These are phyloP conservation scores for Metschnikowia henanensis DNA, from an alignment of 805 yeast genomes.

Conservation along the genomic window DNA sequence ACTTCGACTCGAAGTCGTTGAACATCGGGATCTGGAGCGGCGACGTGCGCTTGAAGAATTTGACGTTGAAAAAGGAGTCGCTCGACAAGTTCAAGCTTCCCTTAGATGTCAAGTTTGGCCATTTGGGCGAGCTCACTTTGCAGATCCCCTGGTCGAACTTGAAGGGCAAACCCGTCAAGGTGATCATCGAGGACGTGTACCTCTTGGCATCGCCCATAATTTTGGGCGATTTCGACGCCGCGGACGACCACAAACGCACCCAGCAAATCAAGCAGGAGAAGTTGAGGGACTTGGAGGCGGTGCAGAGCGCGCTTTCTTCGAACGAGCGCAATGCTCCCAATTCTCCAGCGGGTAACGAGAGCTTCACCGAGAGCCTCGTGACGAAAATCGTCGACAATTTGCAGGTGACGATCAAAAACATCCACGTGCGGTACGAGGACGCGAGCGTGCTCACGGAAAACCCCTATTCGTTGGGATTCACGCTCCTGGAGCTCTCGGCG, in stretches of 20 bases:
- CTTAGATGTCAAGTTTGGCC: slow-evolving; percentile 84
- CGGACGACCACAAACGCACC: slow-evolving; percentile 59
- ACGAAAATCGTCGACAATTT: slow-evolving; percentile 92
- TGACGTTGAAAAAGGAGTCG: slow-evolving; percentile 83
- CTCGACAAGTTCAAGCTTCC: slow-evolving; percentile 86
- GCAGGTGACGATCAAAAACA: slow-evolving; percentile 87
- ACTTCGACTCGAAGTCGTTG: slow-evolving; percentile 92
- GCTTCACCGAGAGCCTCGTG: slow-evolving; percentile 82
- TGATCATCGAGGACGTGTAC: slow-evolving; percentile 83
- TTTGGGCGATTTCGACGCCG: slow-evolving; percentile 51
- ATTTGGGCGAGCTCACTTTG: slow-evolving; percentile 81
- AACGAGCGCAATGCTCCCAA: slow-evolving; percentile 12
- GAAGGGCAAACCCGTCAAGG: slow-evolving; percentile 88
- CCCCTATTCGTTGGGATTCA: slow-evolving; percentile 82
- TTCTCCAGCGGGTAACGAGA: slow-evolving; percentile 46
- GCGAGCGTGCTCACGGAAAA: slow-evolving; percentile 61
- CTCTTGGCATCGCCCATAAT: slow-evolving; percentile 76
- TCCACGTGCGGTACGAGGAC: slow-evolving; percentile 93
- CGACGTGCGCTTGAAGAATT: slow-evolving; percentile 81
- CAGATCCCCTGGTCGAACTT: slow-evolving; percentile 97
- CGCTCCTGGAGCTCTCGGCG: slow-evolving; percentile 85
- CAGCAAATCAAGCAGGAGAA: slow-evolving; percentile 66
- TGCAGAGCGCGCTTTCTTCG: slow-evolving; percentile 47
- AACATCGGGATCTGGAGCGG: slow-evolving; percentile 98
- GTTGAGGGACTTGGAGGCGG: slow-evolving; percentile 62